Conservation (phyloP, 306 rosid genomes). For the Vachellia collinsii region DNA sequence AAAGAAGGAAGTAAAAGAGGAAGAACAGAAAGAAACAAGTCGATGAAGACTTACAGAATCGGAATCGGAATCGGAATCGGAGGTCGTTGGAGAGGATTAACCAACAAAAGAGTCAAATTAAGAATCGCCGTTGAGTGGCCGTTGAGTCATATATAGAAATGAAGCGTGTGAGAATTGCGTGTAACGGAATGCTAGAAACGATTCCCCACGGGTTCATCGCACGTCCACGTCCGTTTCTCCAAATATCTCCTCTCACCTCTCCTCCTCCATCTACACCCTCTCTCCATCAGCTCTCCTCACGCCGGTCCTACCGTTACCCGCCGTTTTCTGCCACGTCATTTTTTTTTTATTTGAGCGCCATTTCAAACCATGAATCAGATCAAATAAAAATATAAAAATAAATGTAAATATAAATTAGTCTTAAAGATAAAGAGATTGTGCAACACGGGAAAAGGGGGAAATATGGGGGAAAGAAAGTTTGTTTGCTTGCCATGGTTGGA, state of each 20-base stretch:
- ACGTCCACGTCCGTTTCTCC: conserved; percentile 64
- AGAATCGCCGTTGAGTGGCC: neutral
- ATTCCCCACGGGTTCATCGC: conserved; percentile 58
- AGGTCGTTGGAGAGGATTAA: conserved; percentile 2
- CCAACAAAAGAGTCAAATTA: neutral
- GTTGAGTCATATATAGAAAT: neutral
- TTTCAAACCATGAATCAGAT: neutral
- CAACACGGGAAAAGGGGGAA: neutral
- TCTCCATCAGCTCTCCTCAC: neutral
- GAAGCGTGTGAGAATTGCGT: conserved; percentile 65
- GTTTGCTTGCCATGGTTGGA: neutral
- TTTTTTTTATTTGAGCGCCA: neutral
- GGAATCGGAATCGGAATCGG: conserved; percentile 36
- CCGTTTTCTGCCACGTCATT: conserved; percentile 25
- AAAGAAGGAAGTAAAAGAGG: neutral
- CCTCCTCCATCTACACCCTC: conserved; percentile 20
- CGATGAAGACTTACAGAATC: conserved; percentile 30
- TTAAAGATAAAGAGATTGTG: neutral
- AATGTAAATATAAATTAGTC: neutral
- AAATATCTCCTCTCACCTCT: conserved; percentile 67
- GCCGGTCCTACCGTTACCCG: neutral
- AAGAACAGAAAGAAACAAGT: conserved; percentile 28
- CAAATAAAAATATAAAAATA: too few relatives aligned
- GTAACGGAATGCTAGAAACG: conserved; percentile 60
- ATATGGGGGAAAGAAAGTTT: neutral